Conservation (phyloP, 2,329 filamentous ascomycete species). For the Xylariaceae sp. region DNA sequence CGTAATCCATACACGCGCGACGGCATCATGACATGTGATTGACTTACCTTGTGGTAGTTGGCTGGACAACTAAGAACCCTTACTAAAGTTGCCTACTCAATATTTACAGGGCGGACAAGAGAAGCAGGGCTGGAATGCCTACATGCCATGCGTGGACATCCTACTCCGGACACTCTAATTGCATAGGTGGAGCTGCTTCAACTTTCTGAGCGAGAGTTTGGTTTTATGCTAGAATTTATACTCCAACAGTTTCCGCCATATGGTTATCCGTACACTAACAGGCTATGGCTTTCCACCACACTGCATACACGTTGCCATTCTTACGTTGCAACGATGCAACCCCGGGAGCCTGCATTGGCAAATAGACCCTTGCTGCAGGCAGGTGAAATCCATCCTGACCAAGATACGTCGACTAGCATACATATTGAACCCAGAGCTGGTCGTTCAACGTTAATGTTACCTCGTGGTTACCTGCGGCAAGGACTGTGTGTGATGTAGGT, state of each 20-base stretch:
- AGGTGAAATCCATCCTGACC: neutral
- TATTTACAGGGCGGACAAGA: too few relatives aligned
- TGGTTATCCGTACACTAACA: neutral
- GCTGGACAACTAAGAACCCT: too few relatives aligned
- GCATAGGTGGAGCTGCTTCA: too few relatives aligned
- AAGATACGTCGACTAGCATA: neutral
- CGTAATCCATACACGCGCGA: too few relatives aligned
- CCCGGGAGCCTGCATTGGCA: neutral
- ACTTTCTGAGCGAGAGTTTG: neutral
- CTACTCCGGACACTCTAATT: too few relatives aligned
- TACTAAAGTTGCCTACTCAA: too few relatives aligned
- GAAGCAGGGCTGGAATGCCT: too few relatives aligned
- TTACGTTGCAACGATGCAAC: neutral
- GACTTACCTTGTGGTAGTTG: too few relatives aligned
- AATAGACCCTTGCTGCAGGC: neutral
- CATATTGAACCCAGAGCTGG: neutral
- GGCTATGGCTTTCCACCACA: neutral
- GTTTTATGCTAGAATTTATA: neutral
- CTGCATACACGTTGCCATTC: neutral
- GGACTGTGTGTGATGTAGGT: neutral
- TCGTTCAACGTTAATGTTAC: neutral
- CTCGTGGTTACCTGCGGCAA: neutral
- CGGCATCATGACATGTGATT: too few relatives aligned
- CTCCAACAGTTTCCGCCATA: neutral
- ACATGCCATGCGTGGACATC: too few relatives aligned